A percentile compares a stretch with the other conserved stretches of the same genome.
Evolutionary conservation across 1,139 yeast species (phyloP).

Genomic region (Geotrichum bryndzae): DNA sequence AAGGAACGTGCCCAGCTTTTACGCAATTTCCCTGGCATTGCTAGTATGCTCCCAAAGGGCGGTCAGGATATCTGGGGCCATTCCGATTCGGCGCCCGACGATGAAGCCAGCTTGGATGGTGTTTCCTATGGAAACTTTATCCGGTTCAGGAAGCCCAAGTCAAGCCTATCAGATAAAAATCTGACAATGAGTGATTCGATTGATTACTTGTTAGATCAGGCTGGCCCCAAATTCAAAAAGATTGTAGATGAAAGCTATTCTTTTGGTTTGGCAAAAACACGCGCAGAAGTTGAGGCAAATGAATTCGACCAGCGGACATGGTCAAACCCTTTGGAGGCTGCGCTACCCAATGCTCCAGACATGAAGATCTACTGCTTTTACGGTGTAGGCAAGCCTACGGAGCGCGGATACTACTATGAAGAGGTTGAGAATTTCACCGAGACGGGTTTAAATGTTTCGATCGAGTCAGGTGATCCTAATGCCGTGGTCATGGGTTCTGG

Average conservation of each 20-base stretch:
- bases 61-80: constrained; percentile 88
- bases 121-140: constrained; percentile 72
- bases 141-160: constrained; percentile 47
- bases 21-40: constrained; percentile 85
- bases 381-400: constrained; percentile 95
- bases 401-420: constrained; percentile 79
- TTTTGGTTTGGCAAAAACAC: constrained; percentile 62
- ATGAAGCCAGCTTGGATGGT: constrained; percentile 33
- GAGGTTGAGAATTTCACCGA: constrained; percentile 49
- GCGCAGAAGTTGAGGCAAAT: constrained; percentile 54
- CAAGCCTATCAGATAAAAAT: constrained; percentile 44
- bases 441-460: constrained; percentile 57
- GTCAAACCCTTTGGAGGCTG: constrained; percentile 88
- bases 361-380: constrained; percentile 84
- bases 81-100: constrained; percentile 45
- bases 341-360: constrained; percentile 89
- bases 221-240: constrained; percentile 71
- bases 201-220: constrained; percentile 53
- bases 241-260: constrained; percentile 69
- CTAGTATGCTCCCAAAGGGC: constrained; percentile 95
- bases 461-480: constrained; percentile 50
- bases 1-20: constrained; percentile 82
- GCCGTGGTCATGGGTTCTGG: constrained; percentile 85
- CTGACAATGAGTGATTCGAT: constrained; percentile 63
- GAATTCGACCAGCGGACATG: constrained; percentile 70